Percentiles rank a stretch among this genome's conserved stretches.
Conservation (phyloP, 768 basidiomycete species). For the Phaffia tasmanica region DNA sequence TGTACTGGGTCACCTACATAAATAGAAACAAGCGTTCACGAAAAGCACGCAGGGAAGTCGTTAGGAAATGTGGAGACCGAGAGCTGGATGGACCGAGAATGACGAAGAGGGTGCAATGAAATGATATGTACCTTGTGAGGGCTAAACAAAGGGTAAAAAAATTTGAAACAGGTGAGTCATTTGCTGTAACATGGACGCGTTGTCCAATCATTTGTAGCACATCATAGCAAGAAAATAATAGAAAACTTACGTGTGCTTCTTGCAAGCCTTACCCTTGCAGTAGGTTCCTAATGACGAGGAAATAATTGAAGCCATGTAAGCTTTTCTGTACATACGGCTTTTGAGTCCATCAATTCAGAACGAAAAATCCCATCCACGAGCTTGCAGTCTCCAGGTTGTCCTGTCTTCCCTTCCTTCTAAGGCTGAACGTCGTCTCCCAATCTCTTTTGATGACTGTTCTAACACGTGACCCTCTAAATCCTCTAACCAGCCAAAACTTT, state of each 20-base stretch:
- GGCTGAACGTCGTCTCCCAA: neutral
- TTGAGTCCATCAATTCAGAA: neutral
- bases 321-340: neutral
- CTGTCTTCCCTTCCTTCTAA: neutral
- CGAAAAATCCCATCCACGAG: neutral
- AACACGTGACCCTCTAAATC: too few species aligned
- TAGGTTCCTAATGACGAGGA: constrained; percentile 22
- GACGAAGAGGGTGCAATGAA: neutral
- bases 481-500: neutral
- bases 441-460: neutral
- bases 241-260: constrained; percentile 78
- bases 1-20: constrained; percentile 68
- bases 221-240: neutral
- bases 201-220: neutral
- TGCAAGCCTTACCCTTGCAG: constrained; percentile 95
- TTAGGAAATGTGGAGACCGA: neutral
- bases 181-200: neutral
- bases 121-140: constrained; percentile 74
- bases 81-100: neutral
- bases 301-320: neutral
- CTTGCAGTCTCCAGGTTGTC: neutral
- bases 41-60: neutral
- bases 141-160: constrained; percentile 42
- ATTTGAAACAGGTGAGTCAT: constrained; percentile 5
- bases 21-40: neutral